Percentiles rank a stretch among this genome's conserved stretches.
phyloP scores from a whole-genome alignment of 148 eudicot genomes.

The Chenopodium berlandieri region DNA sequence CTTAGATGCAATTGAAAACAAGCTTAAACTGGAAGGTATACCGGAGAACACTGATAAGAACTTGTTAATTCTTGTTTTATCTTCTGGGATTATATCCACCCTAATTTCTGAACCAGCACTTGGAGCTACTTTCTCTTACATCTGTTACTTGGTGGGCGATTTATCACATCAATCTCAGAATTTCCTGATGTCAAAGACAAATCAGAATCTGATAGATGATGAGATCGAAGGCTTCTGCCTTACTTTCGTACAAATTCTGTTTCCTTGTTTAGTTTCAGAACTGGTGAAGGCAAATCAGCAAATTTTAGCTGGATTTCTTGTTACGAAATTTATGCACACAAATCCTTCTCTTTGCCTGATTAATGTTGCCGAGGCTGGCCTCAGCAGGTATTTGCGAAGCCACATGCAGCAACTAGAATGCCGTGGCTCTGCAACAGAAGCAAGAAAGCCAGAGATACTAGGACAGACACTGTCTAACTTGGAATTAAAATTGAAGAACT shows the following conservation, averaged over 20 bases:
- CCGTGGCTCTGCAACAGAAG: constrained; percentile 16
- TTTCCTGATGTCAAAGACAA: constrained; percentile 33
- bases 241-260: constrained; percentile 50
- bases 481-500: constrained; percentile 35
- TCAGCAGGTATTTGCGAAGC: constrained; percentile 49
- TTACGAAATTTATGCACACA: constrained; percentile 78
- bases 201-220: constrained; percentile 18
- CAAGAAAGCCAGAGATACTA: constrained; percentile 36
- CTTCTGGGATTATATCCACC: constrained; percentile 57
- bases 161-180: constrained; percentile 65
- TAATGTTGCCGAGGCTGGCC: constrained; percentile 71
- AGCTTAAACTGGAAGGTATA: constrained; percentile 58
- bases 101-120: constrained; percentile 57
- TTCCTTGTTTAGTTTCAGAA: constrained; percentile 69
- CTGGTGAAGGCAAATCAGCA: constrained; percentile 79
- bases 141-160: constrained; percentile 74
- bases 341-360: constrained; percentile 68
- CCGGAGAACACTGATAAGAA: constrained; percentile 49
- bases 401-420: constrained; percentile 47
- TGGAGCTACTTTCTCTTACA: constrained; percentile 65
- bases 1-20: constrained; percentile 69
- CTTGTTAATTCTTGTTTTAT: constrained; percentile 53
- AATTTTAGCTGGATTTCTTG: constrained; percentile 72
- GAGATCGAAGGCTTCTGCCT: constrained; percentile 25
- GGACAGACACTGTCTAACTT: constrained; percentile 42